Evolutionary conservation across 257 asterid species (phyloP), one percentile per base, ranked within the genome.

Genomic region (Asclepias syriaca): DNA sequence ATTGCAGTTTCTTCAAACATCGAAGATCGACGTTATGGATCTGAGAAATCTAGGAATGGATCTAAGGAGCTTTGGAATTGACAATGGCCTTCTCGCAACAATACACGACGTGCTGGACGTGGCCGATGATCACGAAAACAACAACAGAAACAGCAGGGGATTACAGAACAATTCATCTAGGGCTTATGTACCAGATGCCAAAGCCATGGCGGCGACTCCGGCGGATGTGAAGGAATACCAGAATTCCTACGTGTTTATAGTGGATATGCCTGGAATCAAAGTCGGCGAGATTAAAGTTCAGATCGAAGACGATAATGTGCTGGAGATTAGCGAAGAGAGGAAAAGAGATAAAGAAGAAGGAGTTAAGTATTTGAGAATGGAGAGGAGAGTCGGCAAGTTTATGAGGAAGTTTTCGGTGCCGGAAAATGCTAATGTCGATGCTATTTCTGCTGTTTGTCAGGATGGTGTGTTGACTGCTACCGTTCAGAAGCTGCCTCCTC

Each of bases 231-330:
- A 85, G 69, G 97, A 91, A 69, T 81, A 76, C 65, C 87, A 88
- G 0, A 79, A 67, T 29, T 83, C 94, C 0, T 91, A 83, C 66
- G 87, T 81, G 6, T 91, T 89, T 65, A 77, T 89, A 9, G 69
- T 91, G 72, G 97, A 89, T 67, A 91, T 89, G 97, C 97, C 97
- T 7, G 96, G 97, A 34, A 13, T 91, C 63, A 91, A 87, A 60
- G 83, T 89, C 0, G 92, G 89, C 8, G 94, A 88, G 76, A 87
- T 90, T 46, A 87, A 79, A 72, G 97, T 90, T 34, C 92, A 89
- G 83, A 78, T 90, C 6, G 96, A 88, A 75, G 92, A 87, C 9
- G 97, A 81, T 67, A 88, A 84, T 14, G 87, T 84, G 21, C 70
- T 90, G 78, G 43, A 75, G 27, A 75, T 90, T 27, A 84, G 87